Evolutionary conservation across 768 basidiomycete species (phyloP).

Genomic region (Lentinula detonsa): DNA sequence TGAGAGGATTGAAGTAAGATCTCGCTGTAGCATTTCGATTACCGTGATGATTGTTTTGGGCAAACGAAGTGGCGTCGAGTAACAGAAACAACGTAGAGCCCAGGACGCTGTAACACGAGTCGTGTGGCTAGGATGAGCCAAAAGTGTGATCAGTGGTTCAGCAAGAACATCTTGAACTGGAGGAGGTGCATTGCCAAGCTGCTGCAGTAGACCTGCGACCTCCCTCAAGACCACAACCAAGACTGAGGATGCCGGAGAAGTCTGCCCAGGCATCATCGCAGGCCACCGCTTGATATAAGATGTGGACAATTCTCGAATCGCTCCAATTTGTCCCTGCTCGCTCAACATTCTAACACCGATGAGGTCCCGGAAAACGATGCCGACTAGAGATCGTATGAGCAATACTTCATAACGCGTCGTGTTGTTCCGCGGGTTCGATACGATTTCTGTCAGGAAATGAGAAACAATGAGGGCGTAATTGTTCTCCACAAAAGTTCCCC

Average conservation of each 20-base stretch:
- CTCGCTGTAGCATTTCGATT: slow-evolving; percentile 78
- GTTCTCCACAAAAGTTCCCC: slow-evolving; percentile 69
- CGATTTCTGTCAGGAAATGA: slow-evolving; percentile 77
- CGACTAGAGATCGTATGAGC: slow-evolving; percentile 65
- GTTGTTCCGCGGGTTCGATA: slow-evolving; percentile 49
- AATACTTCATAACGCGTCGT: slow-evolving; percentile 69
- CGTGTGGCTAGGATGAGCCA: slow-evolving; percentile 82
- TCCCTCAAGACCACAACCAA: slow-evolving; percentile 76
- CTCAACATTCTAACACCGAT: slow-evolving; percentile 85
- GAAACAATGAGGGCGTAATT: slow-evolving; percentile 76
- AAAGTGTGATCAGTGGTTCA: slow-evolving; percentile 79
- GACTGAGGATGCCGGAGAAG: slow-evolving; percentile 58
- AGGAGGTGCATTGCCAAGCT: slow-evolving; percentile 88
- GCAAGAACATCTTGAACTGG: slow-evolving; percentile 86
- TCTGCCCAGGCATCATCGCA: slow-evolving; percentile 83
- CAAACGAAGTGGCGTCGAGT: slow-evolving; percentile 79
- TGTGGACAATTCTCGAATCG: slow-evolving; percentile 80
- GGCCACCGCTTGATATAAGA: slow-evolving; percentile 90
- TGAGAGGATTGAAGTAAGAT: slow-evolving; percentile 66
- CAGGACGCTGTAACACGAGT: slow-evolving; percentile 85
- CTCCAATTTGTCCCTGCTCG: slow-evolving; percentile 90
- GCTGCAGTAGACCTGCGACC: slow-evolving; percentile 78
- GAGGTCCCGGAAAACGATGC: slow-evolving; percentile 75
- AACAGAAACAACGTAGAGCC: slow-evolving; percentile 87
- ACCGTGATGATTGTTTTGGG: slow-evolving; percentile 74